A percentile compares a stretch with the other conserved stretches of the same genome.
These are phyloP conservation scores for Dactylorhiza incarnata DNA, from an alignment of 106 monocot genomes.

Conservation along the genomic window DNA sequence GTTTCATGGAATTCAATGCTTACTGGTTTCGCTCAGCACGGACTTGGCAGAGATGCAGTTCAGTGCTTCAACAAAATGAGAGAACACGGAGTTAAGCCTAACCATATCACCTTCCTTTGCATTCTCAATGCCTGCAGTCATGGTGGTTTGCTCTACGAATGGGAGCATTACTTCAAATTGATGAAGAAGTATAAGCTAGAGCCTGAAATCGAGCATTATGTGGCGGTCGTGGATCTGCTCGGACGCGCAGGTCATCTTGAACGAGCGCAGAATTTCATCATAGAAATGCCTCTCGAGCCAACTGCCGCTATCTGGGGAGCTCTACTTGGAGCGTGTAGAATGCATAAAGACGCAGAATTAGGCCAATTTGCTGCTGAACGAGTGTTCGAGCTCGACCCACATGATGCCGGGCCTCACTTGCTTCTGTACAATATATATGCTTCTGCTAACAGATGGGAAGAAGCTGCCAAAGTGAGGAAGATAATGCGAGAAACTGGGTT, in stretches of 20 bases:
- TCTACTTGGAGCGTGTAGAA: slow-evolving; percentile 22
- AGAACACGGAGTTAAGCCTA: slow-evolving; percentile 7
- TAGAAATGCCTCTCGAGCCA: slow-evolving; percentile 10
- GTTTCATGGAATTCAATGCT: slow-evolving; percentile 24
- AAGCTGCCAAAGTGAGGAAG: slow-evolving; percentile 20
- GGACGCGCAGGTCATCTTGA: slow-evolving; percentile 20
- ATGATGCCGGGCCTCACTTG: slow-evolving; percentile 12
- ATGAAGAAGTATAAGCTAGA: slow-evolving; percentile 19
- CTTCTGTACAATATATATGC: slow-evolving; percentile 23
- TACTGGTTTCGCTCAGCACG: slow-evolving; percentile 14
- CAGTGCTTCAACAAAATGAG: slow-evolving; percentile 9
- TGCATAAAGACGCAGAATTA: slow-evolving; percentile 14
- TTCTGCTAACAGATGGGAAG: slow-evolving; percentile 16
- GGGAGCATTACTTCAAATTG: slow-evolving; percentile 5
- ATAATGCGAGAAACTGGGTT: slow-evolving; percentile 12
- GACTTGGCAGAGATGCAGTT: slow-evolving; percentile 3
- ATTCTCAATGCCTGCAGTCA: slow-evolving; percentile 25
- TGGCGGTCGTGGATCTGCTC: slow-evolving; percentile 19
- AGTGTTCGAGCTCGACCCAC: slow-evolving; percentile 17
- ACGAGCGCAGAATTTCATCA: slow-evolving; percentile 5
- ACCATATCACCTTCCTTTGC: slow-evolving; percentile 15
- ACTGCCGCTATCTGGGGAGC: slow-evolving; percentile 20
- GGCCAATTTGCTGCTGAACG: slow-evolving; percentile 15
- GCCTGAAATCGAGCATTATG: slow-evolving; percentile 19
- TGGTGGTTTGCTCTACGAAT: slow-evolving; percentile 13